These are phyloP conservation scores for Kodamaea ohmeri DNA, from an alignment of 1,139 yeast species.

Conservation along the genomic window DNA sequence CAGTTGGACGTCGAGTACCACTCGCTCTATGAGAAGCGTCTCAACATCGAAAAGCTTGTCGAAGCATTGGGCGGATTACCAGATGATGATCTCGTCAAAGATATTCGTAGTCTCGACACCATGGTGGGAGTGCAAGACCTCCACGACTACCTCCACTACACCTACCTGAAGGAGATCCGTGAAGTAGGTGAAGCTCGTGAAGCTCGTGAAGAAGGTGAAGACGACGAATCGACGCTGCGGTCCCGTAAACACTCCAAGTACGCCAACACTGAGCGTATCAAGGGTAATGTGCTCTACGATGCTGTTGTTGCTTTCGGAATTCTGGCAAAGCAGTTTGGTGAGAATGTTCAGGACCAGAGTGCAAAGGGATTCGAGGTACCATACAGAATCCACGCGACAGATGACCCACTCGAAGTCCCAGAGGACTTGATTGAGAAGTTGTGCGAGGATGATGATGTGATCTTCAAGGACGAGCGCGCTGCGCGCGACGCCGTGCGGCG, in stretches of 20 bases:
- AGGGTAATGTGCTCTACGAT: slow-evolving; percentile 62
- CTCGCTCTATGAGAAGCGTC: slow-evolving; percentile 74
- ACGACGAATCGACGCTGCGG: slow-evolving; percentile 14
- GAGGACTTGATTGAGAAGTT: slow-evolving; percentile 58
- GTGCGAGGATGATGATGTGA: slow-evolving; percentile 52
- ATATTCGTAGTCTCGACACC: slow-evolving; percentile 55
- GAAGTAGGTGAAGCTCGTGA: slow-evolving; percentile 30
- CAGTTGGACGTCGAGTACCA: slow-evolving; percentile 87
- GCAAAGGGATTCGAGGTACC: slow-evolving; percentile 44
- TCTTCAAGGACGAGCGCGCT: slow-evolving; percentile 56
- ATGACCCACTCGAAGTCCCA: slow-evolving; percentile 68
- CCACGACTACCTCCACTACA: slow-evolving; percentile 79
- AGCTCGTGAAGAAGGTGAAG: slow-evolving; percentile 19
- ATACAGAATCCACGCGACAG: slow-evolving; percentile 71
- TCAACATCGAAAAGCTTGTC: slow-evolving; percentile 58
- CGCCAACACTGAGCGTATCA: slow-evolving; percentile 73
- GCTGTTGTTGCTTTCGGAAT: slow-evolving; percentile 76
- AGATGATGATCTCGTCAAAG: slow-evolving; percentile 55
- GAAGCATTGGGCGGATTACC: slow-evolving; percentile 47
- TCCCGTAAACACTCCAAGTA: slow-evolving; percentile 67
- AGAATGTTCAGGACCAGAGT: slow-evolving; percentile 67
- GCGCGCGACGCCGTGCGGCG: slow-evolving; percentile 75
- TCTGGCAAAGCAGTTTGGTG: slow-evolving; percentile 76
- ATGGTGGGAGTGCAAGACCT: slow-evolving; percentile 86
- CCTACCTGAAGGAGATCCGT: slow-evolving; percentile 70